A percentile compares a stretch with the other conserved stretches of the same genome.
Conservation (phyloP, 768 basidiomycete genomes). For the Boletus sp. region DNA sequence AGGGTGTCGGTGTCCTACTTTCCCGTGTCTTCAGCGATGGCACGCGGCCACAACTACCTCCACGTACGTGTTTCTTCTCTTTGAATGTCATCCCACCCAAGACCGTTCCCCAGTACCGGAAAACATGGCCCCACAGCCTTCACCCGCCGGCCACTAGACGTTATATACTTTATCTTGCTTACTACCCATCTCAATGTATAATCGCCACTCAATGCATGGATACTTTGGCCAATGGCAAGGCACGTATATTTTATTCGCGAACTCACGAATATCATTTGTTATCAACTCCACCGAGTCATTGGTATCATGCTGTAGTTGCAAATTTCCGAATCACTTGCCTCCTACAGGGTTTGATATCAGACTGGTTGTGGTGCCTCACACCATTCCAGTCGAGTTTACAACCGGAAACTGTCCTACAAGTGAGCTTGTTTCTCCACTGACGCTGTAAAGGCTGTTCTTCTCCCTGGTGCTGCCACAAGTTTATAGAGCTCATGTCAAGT, state of each 20-base stretch:
- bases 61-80: slow-evolving; percentile 49
- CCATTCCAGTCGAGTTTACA: slow-evolving; percentile 8
- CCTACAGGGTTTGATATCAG: slow-evolving; percentile 9
- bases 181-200: slow-evolving; percentile 38
- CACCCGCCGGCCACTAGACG: slow-evolving; percentile 52
- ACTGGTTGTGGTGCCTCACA: background rate
- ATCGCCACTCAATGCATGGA: slow-evolving; percentile 36
- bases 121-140: slow-evolving; percentile 50
- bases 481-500: slow-evolving; percentile 15
- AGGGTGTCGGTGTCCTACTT: slow-evolving; percentile 92
- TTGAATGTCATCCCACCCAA: slow-evolving; percentile 7
- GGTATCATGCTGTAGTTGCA: background rate
- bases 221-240: slow-evolving; percentile 27
- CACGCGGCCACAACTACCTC: slow-evolving; percentile 76
- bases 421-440: background rate
- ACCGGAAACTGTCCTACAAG: background rate
- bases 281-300: background rate
- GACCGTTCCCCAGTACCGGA: slow-evolving; percentile 45
- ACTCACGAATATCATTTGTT: background rate
- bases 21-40: slow-evolving; percentile 86
- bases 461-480: background rate
- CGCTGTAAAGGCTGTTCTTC: background rate
- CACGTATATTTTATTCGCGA: slow-evolving; percentile 9
- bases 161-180: slow-evolving; percentile 32
- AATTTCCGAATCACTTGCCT: background rate